A percentile compares a stretch with the other conserved stretches of the same genome.
These are phyloP conservation scores for Reticulascus tulasneorum DNA, from an alignment of 2,329 filamentous ascomycete genomes.

Conservation along the genomic window DNA sequence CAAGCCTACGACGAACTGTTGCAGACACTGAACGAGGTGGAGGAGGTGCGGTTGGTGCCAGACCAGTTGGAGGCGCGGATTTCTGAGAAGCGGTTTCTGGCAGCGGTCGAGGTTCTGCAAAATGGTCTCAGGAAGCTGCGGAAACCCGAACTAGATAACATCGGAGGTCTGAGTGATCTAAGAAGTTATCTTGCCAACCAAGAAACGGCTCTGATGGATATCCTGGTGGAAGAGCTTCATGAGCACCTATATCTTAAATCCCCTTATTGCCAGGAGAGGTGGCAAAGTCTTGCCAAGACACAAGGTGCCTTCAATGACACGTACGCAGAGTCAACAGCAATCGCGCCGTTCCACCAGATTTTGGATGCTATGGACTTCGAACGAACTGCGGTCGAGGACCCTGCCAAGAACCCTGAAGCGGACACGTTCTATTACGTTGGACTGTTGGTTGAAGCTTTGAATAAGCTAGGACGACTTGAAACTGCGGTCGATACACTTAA, in stretches of 20 bases:
- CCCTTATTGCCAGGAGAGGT: slow-evolving; percentile 92
- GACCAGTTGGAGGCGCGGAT: slow-evolving; percentile 92
- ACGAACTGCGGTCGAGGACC: slow-evolving; percentile 71
- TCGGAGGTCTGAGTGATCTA: slow-evolving; percentile 82
- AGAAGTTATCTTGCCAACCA: slow-evolving; percentile 88
- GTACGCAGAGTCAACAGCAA: slow-evolving; percentile 39
- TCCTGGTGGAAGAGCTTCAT: slow-evolving; percentile 93
- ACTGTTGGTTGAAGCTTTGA: slow-evolving; percentile 81
- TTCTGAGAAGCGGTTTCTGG: slow-evolving; percentile 91
- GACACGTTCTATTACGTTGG: slow-evolving; percentile 94
- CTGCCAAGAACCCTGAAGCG: slow-evolving; percentile 87
- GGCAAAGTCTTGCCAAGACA: slow-evolving; percentile 75
- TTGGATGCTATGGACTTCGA: slow-evolving; percentile 60
- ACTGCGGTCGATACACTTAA: slow-evolving; percentile 86
- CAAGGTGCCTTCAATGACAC: slow-evolving; percentile 52
- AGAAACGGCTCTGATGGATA: slow-evolving; percentile 87
- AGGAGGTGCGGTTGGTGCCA: slow-evolving; percentile 83
- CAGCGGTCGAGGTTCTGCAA: slow-evolving; percentile 87
- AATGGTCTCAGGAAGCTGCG: slow-evolving; percentile 79
- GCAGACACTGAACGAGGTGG: slow-evolving; percentile 76
- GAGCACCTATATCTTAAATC: slow-evolving; percentile 97
- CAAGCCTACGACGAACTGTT: slow-evolving; percentile 89
- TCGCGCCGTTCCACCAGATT: slow-evolving; percentile 54
- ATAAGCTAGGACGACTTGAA: slow-evolving; percentile 83
- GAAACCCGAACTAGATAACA: slow-evolving; percentile 84